phyloP scores from a whole-genome alignment of 768 basidiomycete species.

The Tephrocybe sp. region DNA sequence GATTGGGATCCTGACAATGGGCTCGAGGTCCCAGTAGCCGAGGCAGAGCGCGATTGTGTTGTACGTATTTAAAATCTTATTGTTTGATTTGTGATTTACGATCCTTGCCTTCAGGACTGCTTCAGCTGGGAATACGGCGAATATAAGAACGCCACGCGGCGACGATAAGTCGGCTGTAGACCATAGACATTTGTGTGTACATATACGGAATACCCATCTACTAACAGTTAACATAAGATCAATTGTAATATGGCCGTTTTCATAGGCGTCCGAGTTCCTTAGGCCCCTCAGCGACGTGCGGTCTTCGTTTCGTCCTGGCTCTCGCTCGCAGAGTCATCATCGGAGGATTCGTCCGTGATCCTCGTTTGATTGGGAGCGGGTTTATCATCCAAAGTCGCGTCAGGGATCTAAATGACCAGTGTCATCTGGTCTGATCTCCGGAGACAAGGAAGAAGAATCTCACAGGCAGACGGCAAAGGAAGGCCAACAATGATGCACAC shows the following conservation, averaged over 20 bases:
- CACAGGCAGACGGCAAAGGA: slow-evolving; percentile 51
- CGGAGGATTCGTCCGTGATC: slow-evolving; percentile 9
- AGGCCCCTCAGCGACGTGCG: neutral
- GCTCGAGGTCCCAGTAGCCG: slow-evolving; percentile 44
- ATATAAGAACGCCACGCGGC: slow-evolving; percentile 25
- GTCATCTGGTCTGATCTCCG: neutral
- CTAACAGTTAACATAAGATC: no score
- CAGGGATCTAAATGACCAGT: slow-evolving; percentile 20
- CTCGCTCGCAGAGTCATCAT: slow-evolving; percentile 17
- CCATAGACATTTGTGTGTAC: neutral
- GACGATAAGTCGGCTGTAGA: neutral
- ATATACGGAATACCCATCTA: neutral
- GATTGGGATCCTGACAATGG: slow-evolving; percentile 36
- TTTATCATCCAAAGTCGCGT: slow-evolving; percentile 18
- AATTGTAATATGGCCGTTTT: no score
- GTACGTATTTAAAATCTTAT: slow-evolving; percentile 29
- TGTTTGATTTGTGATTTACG: neutral
- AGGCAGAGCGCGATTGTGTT: slow-evolving; percentile 63
- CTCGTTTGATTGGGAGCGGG: neutral
- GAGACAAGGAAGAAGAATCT: slow-evolving; percentile 12
- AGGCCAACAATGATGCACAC: slow-evolving; percentile 48
- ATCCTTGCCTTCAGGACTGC: slow-evolving; percentile 52
- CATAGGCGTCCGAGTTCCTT: no score
- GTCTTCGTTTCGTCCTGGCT: slow-evolving; percentile 17
- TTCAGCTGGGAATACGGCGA: slow-evolving; percentile 70